These are phyloP conservation scores for Podospora appendiculata DNA, from an alignment of 495 filamentous ascomycete species.

Conservation along the genomic window DNA sequence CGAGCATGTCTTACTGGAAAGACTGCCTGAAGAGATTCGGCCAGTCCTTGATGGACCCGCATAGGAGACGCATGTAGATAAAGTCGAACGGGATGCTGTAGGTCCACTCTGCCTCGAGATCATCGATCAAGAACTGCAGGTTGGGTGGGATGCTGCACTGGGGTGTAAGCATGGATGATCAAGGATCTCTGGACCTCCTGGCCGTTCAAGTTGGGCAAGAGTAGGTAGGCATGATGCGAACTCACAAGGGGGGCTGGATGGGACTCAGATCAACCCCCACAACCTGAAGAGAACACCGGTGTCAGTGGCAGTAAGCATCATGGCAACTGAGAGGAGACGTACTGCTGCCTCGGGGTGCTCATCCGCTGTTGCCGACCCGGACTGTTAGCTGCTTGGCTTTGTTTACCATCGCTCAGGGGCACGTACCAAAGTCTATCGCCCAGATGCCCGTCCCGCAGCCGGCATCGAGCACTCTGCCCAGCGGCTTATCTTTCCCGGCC, in stretches of 20 bases:
- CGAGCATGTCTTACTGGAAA: too few species aligned
- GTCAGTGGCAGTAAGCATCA: too few species aligned
- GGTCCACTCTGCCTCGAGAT: slow-evolving; percentile 34
- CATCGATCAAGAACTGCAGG: slow-evolving; percentile 32
- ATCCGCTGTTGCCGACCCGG: slow-evolving; percentile 3
- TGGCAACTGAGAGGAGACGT: too few species aligned
- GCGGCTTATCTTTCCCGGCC: too few species aligned
- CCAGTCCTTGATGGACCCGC: slow-evolving; percentile 34
- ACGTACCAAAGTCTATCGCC: not conserved
- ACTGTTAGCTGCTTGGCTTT: not conserved
- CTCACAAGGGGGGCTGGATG: too few species aligned
- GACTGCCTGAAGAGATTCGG: slow-evolving; percentile 20
- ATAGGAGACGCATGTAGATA: slow-evolving; percentile 37
- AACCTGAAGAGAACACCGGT: too few species aligned
- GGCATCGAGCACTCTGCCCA: too few species aligned
- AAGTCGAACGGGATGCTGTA: slow-evolving; percentile 38
- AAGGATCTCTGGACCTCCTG: not conserved
- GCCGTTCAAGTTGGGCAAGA: not conserved
- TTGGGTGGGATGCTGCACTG: slow-evolving; percentile 21
- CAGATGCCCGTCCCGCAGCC: too few species aligned
- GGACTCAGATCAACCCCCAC: too few species aligned
- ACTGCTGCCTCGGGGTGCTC: slow-evolving; percentile 11
- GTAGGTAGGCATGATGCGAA: not conserved
- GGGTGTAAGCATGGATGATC: not conserved
- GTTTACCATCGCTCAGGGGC: not conserved